Evolutionary conservation across 148 eudicot species (phyloP).

Genomic region (Euryodendron excelsum): DNA sequence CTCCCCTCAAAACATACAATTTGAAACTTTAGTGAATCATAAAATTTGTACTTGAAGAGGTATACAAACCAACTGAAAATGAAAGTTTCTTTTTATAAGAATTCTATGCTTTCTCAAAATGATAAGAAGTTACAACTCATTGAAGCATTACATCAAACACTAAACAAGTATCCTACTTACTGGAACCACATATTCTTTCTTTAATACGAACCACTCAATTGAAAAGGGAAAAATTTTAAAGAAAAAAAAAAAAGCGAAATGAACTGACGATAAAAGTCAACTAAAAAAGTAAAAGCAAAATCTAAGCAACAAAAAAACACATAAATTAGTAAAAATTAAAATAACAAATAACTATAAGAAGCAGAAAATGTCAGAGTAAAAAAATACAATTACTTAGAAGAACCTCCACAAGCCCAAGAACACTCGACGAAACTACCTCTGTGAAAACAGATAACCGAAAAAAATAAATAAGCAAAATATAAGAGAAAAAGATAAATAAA

Average conservation of each 20-base stretch:
- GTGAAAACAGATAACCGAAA: not conserved
- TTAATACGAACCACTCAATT: not conserved
- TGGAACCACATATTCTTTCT: too few species aligned
- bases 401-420: not conserved
- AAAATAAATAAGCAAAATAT: too few species aligned
- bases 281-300: not conserved
- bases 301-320: not conserved
- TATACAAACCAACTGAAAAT: not conserved
- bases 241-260: not conserved
- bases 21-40: too few species aligned
- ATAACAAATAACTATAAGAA: too few species aligned
- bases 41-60: not conserved
- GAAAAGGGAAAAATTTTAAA: too few species aligned
- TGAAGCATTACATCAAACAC: not conserved
- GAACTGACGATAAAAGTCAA: too few species aligned
- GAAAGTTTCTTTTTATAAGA: not conserved
- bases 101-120: not conserved
- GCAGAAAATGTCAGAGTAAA: not conserved
- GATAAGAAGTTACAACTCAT: not conserved
- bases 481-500: too few species aligned
- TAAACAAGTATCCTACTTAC: not conserved
- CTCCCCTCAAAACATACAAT: not conserved
- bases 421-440: not conserved
- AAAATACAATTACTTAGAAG: not conserved
- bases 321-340: not conserved